phyloP scores from a whole-genome alignment of 2,329 filamentous ascomycete species.

The Fusarium sp. region DNA sequence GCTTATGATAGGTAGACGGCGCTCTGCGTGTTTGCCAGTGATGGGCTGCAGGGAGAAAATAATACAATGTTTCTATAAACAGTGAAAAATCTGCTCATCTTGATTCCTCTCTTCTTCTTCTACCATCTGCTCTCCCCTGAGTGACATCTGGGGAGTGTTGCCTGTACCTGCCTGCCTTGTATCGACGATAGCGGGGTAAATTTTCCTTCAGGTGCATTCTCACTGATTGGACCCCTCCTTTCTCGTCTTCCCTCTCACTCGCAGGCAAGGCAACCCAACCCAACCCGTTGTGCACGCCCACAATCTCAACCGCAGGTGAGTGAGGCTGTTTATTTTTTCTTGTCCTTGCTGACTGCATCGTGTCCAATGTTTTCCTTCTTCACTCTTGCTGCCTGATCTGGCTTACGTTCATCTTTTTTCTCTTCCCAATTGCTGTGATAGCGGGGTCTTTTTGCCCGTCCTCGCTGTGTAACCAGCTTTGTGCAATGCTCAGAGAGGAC shows the following conservation, averaged over 20 bases:
- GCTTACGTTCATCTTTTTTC: conserved; percentile 14
- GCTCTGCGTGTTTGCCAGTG: neutral
- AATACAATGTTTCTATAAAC: neutral
- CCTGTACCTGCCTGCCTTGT: neutral
- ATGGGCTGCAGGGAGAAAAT: neutral
- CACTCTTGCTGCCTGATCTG: conserved; percentile 34
- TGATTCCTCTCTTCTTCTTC: neutral
- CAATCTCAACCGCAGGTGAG: conserved; percentile 39
- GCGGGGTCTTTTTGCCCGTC: conserved; percentile 28
- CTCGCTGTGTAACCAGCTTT: conserved; percentile 24
- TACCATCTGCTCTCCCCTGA: neutral
- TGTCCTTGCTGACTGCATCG: conserved; percentile 34
- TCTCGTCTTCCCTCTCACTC: conserved; percentile 36
- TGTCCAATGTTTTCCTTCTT: conserved; percentile 20
- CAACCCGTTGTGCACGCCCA: conserved; percentile 30
- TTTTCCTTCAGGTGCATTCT: conserved; percentile 36
- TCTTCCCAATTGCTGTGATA: conserved; percentile 9
- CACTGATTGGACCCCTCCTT: conserved; percentile 43
- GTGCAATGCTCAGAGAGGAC: conserved; percentile 9
- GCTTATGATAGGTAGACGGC: conserved; percentile 11
- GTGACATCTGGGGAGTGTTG: conserved; percentile 10
- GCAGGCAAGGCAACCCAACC: conserved; percentile 11
- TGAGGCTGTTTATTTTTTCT: conserved; percentile 34
- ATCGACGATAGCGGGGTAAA: conserved; percentile 42
- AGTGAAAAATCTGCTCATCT: neutral